Conservation (phyloP, 169 alveolate species). For the Cryptosporidium bovis region DNA sequence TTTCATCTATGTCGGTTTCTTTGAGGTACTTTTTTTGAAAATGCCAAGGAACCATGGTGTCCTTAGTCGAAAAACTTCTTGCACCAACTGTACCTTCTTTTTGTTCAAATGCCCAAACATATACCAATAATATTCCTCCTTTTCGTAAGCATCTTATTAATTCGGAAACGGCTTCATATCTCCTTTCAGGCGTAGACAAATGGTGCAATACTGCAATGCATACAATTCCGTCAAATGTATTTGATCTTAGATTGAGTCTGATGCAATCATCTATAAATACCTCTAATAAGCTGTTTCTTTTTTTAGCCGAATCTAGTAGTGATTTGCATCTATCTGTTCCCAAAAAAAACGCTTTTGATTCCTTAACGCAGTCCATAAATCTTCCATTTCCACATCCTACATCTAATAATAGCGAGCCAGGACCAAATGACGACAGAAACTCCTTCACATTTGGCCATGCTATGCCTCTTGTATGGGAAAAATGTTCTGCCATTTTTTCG, state of each 20-base stretch:
- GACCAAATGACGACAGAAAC: constrained; percentile 67
- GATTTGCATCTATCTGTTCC: constrained; percentile 70
- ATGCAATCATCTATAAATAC: constrained; percentile 51
- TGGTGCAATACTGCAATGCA: constrained; percentile 76
- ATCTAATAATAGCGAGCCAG: constrained; percentile 62
- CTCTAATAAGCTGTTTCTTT: constrained; percentile 20
- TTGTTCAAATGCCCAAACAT: constrained; percentile 76
- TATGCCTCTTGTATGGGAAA: constrained; percentile 73
- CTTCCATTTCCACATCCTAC: constrained; percentile 77
- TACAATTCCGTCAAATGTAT: constrained; percentile 66
- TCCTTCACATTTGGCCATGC: constrained; percentile 75
- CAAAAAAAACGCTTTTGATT: constrained; percentile 38
- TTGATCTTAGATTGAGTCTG: constrained; percentile 37
- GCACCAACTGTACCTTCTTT: constrained; percentile 73
- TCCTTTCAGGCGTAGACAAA: constrained; percentile 58
- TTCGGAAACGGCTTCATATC: constrained; percentile 59
- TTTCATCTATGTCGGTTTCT: not conserved
- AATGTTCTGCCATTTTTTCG: constrained; percentile 75
- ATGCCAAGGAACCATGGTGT: constrained; percentile 76
- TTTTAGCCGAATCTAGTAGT: constrained; percentile 27
- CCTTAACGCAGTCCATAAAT: constrained; percentile 60
- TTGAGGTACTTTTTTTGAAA: constrained; percentile 68
- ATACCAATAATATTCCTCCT: constrained; percentile 52
- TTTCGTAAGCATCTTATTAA: constrained; percentile 45
- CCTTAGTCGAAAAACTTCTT: constrained; percentile 46